Evolutionary conservation across 148 eudicot species (phyloP).

Genomic region (Nepenthes gracilis): DNA sequence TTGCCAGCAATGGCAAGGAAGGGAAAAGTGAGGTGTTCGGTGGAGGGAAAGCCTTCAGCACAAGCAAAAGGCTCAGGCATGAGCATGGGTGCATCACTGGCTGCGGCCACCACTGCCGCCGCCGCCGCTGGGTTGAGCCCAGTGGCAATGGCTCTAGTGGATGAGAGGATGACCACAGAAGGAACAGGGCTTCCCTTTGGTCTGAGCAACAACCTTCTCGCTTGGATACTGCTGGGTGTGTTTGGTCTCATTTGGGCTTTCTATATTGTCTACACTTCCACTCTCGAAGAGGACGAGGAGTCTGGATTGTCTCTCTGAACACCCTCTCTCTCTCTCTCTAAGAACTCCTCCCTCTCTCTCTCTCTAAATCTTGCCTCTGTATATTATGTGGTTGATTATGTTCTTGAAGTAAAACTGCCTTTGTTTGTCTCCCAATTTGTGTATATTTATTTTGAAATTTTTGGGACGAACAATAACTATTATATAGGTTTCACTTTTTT

Average conservation of each 20-base stretch:
- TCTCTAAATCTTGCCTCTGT: neutral
- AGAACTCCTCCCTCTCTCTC: too few species aligned
- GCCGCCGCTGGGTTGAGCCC: constrained; percentile 55
- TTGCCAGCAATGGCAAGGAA: constrained; percentile 60
- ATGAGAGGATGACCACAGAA: constrained; percentile 96
- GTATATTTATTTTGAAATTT: too few species aligned
- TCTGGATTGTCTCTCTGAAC: constrained; percentile 80
- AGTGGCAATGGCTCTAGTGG: constrained; percentile 80
- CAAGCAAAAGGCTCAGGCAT: constrained; percentile 23
- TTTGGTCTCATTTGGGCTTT: constrained; percentile 80
- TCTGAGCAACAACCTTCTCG: constrained; percentile 85
- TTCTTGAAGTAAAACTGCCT: too few species aligned
- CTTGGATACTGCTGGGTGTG: constrained; percentile 80
- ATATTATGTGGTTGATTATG: neutral
- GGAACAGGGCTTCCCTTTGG: constrained; percentile 97
- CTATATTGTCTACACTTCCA: constrained; percentile 48
- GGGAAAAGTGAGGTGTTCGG: constrained; percentile 64
- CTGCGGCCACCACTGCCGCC: constrained; percentile 13
- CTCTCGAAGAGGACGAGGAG: constrained; percentile 94
- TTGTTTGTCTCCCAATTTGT: too few species aligned
- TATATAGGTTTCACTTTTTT: too few species aligned
- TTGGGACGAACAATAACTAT: too few species aligned
- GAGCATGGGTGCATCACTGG: constrained; percentile 21
- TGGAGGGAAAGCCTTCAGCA: constrained; percentile 33
- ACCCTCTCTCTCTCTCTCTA: neutral